phyloP scores from a whole-genome alignment of 2,329 filamentous ascomycete species.

The Coleophoma eucalyptorum region DNA sequence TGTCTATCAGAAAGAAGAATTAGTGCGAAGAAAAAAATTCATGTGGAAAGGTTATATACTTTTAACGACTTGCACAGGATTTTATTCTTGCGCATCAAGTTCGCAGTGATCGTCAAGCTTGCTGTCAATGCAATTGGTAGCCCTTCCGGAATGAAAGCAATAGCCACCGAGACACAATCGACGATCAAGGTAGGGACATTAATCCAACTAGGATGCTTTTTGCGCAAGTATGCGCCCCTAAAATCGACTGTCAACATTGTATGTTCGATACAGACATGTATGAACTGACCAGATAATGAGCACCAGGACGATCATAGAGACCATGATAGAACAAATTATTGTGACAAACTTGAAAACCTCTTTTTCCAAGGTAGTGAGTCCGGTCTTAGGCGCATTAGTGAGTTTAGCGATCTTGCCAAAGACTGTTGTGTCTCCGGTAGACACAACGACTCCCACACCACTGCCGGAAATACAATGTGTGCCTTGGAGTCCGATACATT shows the following conservation, averaged over 20 bases:
- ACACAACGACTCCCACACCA: constrained; percentile 64
- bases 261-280: too few species aligned
- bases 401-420: constrained; percentile 74
- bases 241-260: neutral
- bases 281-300: constrained; percentile 57
- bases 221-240: constrained; percentile 61
- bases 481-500: constrained; percentile 74
- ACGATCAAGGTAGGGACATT: constrained; percentile 69
- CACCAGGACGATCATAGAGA: constrained; percentile 60
- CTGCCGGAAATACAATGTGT: constrained; percentile 72
- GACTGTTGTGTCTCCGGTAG: constrained; percentile 68
- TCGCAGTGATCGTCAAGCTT: constrained; percentile 71
- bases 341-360: constrained; percentile 71
- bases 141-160: constrained; percentile 75
- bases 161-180: constrained; percentile 66
- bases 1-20: constrained; percentile 79
- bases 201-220: constrained; percentile 66
- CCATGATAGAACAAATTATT: constrained; percentile 66
- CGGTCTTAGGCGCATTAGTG: constrained; percentile 64
- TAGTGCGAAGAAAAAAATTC: constrained; percentile 72
- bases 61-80: constrained; percentile 78
- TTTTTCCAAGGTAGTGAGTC: constrained; percentile 65
- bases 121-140: constrained; percentile 67
- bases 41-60: constrained; percentile 34
- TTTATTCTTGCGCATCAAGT: constrained; percentile 72